A percentile compares a stretch with the other conserved stretches of the same genome.
phyloP scores from a whole-genome alignment of 306 rosid genomes.

The Herpetospermum pedunculosum region DNA sequence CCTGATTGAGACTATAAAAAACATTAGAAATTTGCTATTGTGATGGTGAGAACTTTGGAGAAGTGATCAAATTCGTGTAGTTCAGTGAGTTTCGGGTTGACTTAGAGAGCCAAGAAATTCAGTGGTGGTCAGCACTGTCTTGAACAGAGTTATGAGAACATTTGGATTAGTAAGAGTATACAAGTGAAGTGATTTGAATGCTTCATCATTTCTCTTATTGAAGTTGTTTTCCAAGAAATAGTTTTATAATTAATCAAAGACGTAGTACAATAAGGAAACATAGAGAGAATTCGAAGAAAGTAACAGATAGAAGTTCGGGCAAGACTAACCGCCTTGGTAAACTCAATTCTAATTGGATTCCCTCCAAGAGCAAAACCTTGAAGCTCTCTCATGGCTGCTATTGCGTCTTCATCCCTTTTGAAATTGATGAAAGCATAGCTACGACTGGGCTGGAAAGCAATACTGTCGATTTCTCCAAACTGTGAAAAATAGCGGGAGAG shows the following conservation, averaged over 20 bases:
- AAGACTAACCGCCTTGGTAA: constrained; percentile 99
- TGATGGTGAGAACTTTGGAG: constrained; percentile 2
- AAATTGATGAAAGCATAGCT: constrained; percentile 83
- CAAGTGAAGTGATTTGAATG: neutral
- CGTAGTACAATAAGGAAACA: constrained; percentile 10
- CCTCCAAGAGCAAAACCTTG: constrained; percentile 68
- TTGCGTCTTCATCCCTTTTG: constrained; percentile 62
- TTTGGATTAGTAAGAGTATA: neutral
- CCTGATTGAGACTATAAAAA: neutral
- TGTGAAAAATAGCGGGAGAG: constrained; percentile 49
- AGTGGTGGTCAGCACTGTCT: constrained; percentile 7
- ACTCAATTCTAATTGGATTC: constrained; percentile 80
- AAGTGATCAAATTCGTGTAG: neutral
- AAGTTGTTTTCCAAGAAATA: neutral
- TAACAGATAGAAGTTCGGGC: constrained; percentile 42
- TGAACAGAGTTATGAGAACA: neutral
- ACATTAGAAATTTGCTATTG: neutral
- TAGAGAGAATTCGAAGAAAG: constrained; percentile 24
- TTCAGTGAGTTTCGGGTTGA: neutral
- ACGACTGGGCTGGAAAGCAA: constrained; percentile 79
- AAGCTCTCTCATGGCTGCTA: constrained; percentile 58
- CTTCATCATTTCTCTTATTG: neutral
- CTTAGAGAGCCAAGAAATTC: neutral
- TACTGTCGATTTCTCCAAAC: constrained; percentile 63
- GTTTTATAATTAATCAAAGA: neutral